Percentiles rank a stretch among this genome's conserved stretches.
phyloP scores from a whole-genome alignment of 2,329 filamentous ascomycete genomes.

The Alternaria sp. region DNA sequence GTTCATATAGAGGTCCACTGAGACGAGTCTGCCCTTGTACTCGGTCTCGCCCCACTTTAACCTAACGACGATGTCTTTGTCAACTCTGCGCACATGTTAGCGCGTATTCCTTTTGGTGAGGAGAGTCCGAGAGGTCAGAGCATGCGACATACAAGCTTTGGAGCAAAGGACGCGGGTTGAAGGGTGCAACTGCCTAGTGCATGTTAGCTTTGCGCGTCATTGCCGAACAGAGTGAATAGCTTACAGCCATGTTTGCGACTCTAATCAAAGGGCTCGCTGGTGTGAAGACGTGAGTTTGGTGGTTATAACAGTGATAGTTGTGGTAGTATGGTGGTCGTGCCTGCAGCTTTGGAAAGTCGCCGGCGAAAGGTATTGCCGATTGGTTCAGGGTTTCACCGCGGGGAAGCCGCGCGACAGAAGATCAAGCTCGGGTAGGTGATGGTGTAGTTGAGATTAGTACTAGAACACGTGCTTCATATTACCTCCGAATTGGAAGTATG shows the following conservation, averaged over 20 bases:
- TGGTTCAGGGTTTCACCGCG: conserved; percentile 13
- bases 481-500: neutral
- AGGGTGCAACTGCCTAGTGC: conserved; percentile 69
- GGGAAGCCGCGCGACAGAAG: conserved; percentile 12
- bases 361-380: conserved; percentile 26
- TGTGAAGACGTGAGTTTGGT: conserved; percentile 8
- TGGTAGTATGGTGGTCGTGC: conserved; percentile 13
- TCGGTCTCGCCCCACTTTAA: conserved; percentile 98
- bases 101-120: neutral
- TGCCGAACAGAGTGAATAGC: neutral
- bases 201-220: conserved; percentile 27
- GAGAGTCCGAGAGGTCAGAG: neutral
- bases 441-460: neutral
- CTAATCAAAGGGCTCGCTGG: neutral
- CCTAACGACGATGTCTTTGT: conserved; percentile 88
- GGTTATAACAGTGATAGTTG: conserved; percentile 8
- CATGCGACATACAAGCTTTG: conserved; percentile 77
- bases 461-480: neutral
- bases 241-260: conserved; percentile 53
- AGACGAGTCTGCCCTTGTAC: conserved; percentile 92
- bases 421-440: neutral
- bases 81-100: conserved; percentile 66
- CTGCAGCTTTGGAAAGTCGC: conserved; percentile 26
- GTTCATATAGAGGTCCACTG: conserved; percentile 99
- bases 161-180: conserved; percentile 97